Percentiles rank a stretch among this genome's conserved stretches.
phyloP scores from a whole-genome alignment of 352 stramenopile genomes.

The Lagenidium sp. region DNA sequence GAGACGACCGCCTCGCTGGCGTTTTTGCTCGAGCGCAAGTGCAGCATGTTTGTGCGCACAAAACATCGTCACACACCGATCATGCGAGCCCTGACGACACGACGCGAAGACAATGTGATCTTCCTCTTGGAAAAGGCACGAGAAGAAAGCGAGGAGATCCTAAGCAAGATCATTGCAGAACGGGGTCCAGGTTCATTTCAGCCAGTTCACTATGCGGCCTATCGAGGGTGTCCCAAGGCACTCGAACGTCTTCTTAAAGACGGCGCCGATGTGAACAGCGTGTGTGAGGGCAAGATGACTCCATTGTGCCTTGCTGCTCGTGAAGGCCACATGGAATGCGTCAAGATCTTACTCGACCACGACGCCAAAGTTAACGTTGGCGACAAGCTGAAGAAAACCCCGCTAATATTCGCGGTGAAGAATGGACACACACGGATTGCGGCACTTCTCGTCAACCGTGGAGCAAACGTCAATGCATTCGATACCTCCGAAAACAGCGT shows the following conservation, averaged over 20 bases:
- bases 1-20: slow-evolving; percentile 36
- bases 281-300: slow-evolving; percentile 37
- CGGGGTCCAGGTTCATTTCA: slow-evolving; percentile 45
- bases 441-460: slow-evolving; percentile 45
- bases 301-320: slow-evolving; percentile 52
- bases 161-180: slow-evolving; percentile 29
- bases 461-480: slow-evolving; percentile 67
- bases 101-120: slow-evolving; percentile 46
- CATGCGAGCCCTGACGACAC: slow-evolving; percentile 35
- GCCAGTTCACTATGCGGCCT: slow-evolving; percentile 47
- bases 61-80: slow-evolving; percentile 57
- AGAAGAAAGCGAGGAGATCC: slow-evolving; percentile 19
- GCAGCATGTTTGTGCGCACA: slow-evolving; percentile 40
- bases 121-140: slow-evolving; percentile 49
- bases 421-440: slow-evolving; percentile 55
- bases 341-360: slow-evolving; percentile 37
- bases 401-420: slow-evolving; percentile 67
- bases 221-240: slow-evolving; percentile 26
- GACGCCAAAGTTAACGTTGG: slow-evolving; percentile 44
- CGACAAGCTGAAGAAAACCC: slow-evolving; percentile 76
- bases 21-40: slow-evolving; percentile 50
- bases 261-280: slow-evolving; percentile 47
- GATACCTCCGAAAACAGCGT: slow-evolving; percentile 72
- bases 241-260: slow-evolving; percentile 37
- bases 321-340: slow-evolving; percentile 41